Evolutionary conservation across 1,284 basidiomycete genomes (phyloP), one percentile per base, ranked within the genome.

Genomic region (Phlebopus sp.): DNA sequence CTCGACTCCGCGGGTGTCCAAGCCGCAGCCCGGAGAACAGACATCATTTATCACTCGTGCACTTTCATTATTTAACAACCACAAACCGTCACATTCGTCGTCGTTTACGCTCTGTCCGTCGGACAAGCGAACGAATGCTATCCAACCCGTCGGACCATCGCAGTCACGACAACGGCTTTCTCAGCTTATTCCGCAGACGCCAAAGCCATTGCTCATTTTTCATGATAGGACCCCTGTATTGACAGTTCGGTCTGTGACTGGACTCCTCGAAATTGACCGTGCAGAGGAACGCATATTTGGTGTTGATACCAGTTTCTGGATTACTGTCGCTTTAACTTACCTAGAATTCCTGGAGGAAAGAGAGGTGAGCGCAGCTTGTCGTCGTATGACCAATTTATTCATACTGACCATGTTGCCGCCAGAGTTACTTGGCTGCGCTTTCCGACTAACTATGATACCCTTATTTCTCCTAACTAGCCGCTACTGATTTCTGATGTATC

Each of bases 291-390:
- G 70, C n/a, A 63, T 74, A 30, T 59, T 88, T 23, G 88, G 87
- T 11, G 77, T 90, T 29, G 85, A 89, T 41, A 76, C 77, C 13
- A 81, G 80, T 49, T 90, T 91, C 60, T 91, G 86, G 81, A 70
- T 90, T 37, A 78, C 85, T 2, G 71, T 87, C 37, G 82, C 81
- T 0, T 63, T 90, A 58, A 82, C 84, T 1, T 91, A 89, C 61
- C 66, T 86, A 15, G 86, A 86, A 50, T 90, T 86, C 59, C 59
- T 90, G 55, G 77, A 79, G 55, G 87, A 90, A 52, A 73, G 84
- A 57, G 87, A 89, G 71, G 88, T 86, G 51, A 55, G 81, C 67
- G 34, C 14, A 30, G 38, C 8, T 9, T 39, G 4, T 29, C 18
- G 2, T 25, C 19, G 37, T 32, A 11, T 4, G 29, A 38, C 21